Evolutionary conservation across 108 stramenopile genomes (phyloP), one percentile per base, ranked within the genome.

Genomic region (Stephanodiscus minutulus): DNA sequence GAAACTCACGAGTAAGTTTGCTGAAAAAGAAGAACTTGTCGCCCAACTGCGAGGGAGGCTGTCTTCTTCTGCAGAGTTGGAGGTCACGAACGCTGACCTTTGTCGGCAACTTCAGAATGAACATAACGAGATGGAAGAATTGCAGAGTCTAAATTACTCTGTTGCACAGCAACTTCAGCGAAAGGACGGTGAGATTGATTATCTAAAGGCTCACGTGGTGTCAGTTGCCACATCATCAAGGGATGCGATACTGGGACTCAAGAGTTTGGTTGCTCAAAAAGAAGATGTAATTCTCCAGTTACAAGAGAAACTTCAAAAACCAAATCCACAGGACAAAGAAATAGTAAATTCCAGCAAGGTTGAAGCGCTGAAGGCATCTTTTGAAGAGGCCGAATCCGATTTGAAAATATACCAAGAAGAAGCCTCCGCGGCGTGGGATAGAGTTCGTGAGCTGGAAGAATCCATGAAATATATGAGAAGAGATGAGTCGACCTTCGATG

Each of bases 1-100:
- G 39, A 39, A 39, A 39, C 7, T 39, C 0, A 39, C 39, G 2
- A 44, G 15, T 33, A 15, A 62, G 37, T 37, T 62, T 62, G 36
- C 61, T 28, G 61, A 28, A 41, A 62, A 43, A 62, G 61, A 18
- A 43, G 61, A 25, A 18, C 61, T 44, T 17, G 17, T 62, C 20
- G 39, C 7, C 39, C 39, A 39, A 39, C 39, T 39, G 8, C 39
- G 39, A 4, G 39, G 11, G 39, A n/a, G n/a, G n/a, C n/a, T n/a
- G n/a, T n/a, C n/a, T n/a, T n/a, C n/a, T n/a, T 39, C 11, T 11
- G 11, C 8, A 55, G 76, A 78, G 46, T 44, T 78, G 28, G 56
- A 62, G 39, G 77, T 66, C 44, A 71, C 66, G 39, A 78, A 71
- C 37, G 44, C 50, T 0, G 63, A 71, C 39, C 77, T 78, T 43